These are phyloP conservation scores for Calophaca sinica DNA, from an alignment of 306 rosid genomes.

Conservation along the genomic window DNA sequence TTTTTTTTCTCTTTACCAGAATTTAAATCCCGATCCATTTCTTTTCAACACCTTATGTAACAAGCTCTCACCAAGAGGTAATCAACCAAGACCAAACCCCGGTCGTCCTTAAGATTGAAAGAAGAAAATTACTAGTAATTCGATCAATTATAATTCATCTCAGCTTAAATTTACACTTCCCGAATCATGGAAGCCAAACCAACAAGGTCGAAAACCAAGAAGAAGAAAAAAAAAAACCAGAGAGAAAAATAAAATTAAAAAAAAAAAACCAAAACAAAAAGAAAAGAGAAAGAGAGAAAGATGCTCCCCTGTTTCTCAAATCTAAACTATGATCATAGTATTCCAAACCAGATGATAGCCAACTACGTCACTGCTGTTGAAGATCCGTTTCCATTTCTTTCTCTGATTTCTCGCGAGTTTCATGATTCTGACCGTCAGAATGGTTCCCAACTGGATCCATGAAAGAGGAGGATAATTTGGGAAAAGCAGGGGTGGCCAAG, in stretches of 20 bases:
- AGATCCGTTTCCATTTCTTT: conserved; percentile 40
- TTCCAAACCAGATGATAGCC: background rate
- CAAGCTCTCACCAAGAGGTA: too few species aligned
- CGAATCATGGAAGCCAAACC: conserved; percentile 45
- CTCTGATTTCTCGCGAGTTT: conserved; percentile 41
- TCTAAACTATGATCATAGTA: background rate
- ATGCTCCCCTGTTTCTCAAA: conserved; percentile 9
- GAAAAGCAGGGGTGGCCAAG: conserved; percentile 75
- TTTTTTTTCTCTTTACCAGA: too few species aligned
- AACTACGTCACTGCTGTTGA: background rate
- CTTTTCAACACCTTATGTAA: too few species aligned
- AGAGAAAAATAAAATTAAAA: background rate
- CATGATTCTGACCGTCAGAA: conserved; percentile 9
- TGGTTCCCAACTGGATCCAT: background rate
- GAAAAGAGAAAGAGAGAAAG: background rate
- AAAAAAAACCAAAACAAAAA: conserved; percentile 20
- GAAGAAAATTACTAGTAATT: background rate
- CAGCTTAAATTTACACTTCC: conserved; percentile 60
- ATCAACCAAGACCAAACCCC: too few species aligned
- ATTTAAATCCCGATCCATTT: too few species aligned
- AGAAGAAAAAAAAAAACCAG: background rate
- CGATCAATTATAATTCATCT: conserved; percentile 45
- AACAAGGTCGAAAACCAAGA: conserved; percentile 29
- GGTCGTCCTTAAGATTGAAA: too few species aligned
- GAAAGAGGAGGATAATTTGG: conserved; percentile 40